Evolutionary conservation across 331 rosid species (phyloP), one percentile per base, ranked within the genome.

Genomic region (Rosa hybrid): DNA sequence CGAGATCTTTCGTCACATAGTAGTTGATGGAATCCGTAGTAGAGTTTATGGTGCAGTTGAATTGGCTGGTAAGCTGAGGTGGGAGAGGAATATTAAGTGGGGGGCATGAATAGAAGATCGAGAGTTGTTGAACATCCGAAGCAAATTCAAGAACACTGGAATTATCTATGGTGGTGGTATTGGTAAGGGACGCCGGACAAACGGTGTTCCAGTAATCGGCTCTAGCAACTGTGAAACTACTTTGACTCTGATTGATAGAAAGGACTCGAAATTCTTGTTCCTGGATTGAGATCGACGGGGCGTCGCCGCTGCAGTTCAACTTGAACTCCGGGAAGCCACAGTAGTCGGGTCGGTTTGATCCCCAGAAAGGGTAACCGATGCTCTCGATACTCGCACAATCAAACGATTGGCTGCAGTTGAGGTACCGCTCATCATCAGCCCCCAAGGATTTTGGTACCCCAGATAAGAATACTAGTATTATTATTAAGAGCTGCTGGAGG

Each of bases 31-130:
- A 71, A 21, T 14, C 4, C 23, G 45, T 0, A 11, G 4, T 27
- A n/a, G 59, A 12, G 56, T 57, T 79, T 46, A 41, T 27, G 42
- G 11, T 62, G 82, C 90, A 86, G 38, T 20, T 79, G 81, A 86
- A 86, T 39, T 12, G 71, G 46, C 23, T 50, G 50, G 80, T 67
- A 21, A 69, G 6, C 6, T 20, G 4, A 44, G 1, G 3, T 17
- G 44, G n/a, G 74, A 41, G 14, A 3, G n/a, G 41, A 9, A 77
- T 48, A 21, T 34, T 20, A 4, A 64, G 23, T 4, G 49, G 0
- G 5, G 75, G 39, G 34, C 90, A 86, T 5, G 42, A 4, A 72
- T 86, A 86, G 73, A 81, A 65, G 64, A 84, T 78, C 39, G 42
- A 48, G 6, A 81, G 80, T 20, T 68, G 20, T 72, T 78, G 78